phyloP scores from a whole-genome alignment of 768 basidiomycete species.

The Tephrocybe rancida region DNA sequence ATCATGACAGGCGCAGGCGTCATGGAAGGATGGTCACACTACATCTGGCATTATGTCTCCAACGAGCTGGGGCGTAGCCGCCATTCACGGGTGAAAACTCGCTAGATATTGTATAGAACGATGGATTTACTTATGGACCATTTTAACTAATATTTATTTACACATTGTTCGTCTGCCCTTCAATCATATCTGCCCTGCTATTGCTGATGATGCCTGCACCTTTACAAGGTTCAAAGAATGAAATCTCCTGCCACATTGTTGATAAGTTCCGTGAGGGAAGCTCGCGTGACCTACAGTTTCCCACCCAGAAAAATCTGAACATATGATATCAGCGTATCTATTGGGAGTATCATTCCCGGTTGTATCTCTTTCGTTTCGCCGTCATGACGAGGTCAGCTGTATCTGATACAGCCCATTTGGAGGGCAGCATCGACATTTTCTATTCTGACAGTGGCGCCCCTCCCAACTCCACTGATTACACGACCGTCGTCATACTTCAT shows the following conservation, averaged over 20 bases:
- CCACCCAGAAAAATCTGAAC: no score
- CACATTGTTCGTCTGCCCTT: slow-evolving; percentile 2
- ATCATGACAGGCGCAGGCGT: slow-evolving; percentile 51
- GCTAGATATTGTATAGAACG: not conserved
- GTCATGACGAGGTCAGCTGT: not conserved
- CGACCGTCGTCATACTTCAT: slow-evolving; percentile 36
- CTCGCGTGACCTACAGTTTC: no score
- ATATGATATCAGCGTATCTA: no score
- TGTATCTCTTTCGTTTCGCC: no score
- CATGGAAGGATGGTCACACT: slow-evolving; percentile 52
- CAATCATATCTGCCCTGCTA: not conserved
- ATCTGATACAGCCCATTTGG: slow-evolving; percentile 6
- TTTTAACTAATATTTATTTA: slow-evolving; percentile 8
- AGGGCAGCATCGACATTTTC: slow-evolving; percentile 26
- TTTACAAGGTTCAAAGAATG: not conserved
- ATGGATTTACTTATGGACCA: slow-evolving; percentile 1
- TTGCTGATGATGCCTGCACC: not conserved
- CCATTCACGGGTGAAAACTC: slow-evolving; percentile 14
- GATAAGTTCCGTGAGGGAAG: no score
- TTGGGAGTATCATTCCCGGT: no score
- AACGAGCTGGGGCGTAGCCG: slow-evolving; percentile 21
- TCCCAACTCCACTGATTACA: slow-evolving; percentile 29
- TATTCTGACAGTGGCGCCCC: slow-evolving; percentile 38
- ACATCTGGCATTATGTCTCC: slow-evolving; percentile 49
- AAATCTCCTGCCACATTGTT: no score